Evolutionary conservation across 768 basidiomycete genomes (phyloP).

Genomic region (Serendipita sp.): DNA sequence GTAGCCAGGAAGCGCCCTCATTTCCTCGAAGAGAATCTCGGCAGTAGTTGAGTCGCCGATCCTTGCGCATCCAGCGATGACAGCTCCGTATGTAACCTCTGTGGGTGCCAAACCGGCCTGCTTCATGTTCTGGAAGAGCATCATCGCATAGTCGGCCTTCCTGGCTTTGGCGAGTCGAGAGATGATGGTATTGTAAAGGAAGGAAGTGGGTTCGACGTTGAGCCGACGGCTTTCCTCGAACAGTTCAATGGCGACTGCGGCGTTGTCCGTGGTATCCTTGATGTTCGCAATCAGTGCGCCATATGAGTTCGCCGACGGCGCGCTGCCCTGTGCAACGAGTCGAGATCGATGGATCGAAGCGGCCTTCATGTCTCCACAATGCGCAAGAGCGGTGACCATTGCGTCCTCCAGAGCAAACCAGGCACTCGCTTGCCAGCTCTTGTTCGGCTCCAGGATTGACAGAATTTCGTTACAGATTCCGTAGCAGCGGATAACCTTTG

Average conservation of each 20-base stretch:
- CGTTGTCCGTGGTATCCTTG: slow-evolving; percentile 93
- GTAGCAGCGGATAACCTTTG: slow-evolving; percentile 54
- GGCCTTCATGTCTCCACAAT: slow-evolving; percentile 59
- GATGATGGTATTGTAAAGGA: slow-evolving; percentile 94
- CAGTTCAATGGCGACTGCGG: slow-evolving; percentile 67
- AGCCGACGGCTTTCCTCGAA: slow-evolving; percentile 62
- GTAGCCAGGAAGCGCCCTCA: slow-evolving; percentile 58
- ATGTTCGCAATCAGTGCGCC: slow-evolving; percentile 75
- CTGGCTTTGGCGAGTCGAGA: slow-evolving; percentile 89
- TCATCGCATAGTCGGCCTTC: slow-evolving; percentile 78
- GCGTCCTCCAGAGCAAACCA: slow-evolving; percentile 77
- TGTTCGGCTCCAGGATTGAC: slow-evolving; percentile 26
- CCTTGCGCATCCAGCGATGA: slow-evolving; percentile 86
- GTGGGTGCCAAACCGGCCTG: slow-evolving; percentile 41
- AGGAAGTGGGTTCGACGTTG: slow-evolving; percentile 64
- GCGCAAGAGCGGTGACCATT: slow-evolving; percentile 79
- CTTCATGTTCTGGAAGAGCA: slow-evolving; percentile 83
- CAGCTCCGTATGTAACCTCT: slow-evolving; percentile 86
- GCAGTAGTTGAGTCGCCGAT: slow-evolving; percentile 79
- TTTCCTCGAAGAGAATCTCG: slow-evolving; percentile 71
- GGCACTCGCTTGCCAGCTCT: slow-evolving; percentile 30
- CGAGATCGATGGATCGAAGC: slow-evolving; percentile 70
- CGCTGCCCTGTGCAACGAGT: slow-evolving; percentile 58
- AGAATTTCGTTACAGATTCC: slow-evolving; percentile 48
- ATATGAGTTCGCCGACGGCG: slow-evolving; percentile 81